Evolutionary conservation across 345 rosid species (phyloP), one percentile per base, ranked within the genome.

Genomic region (Eucalyptus cloeziana): DNA sequence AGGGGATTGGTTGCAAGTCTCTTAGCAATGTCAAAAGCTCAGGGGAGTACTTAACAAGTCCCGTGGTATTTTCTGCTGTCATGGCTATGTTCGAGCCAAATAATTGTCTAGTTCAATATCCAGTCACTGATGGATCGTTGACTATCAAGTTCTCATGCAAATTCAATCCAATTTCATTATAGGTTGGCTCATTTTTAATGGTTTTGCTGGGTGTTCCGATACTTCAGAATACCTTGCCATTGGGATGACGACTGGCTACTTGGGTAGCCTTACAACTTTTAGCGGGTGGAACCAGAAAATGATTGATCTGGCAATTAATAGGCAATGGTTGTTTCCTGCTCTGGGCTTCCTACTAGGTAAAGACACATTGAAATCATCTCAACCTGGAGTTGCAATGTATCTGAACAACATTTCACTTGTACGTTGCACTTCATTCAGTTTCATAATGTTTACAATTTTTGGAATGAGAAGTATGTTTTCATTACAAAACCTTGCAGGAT

Each of bases 221-320:
- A 90, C 94, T 49, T 96, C 98, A 30, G 93, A 94, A 83, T 90
- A 93, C 92, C 94, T 96, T 85, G 98, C 95, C 30, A 94, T 96
- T 47, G 99, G 98, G 50, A 64, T 96, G 90, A 92, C 95, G 8
- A 97, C 99, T 19, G 99, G 98, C 87, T 97, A 95, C 90, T 89
- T 95, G 89, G 99, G 99, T 86, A 95, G 99, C 91, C 94, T 97
- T 86, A 95, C 98, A 21, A 96, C 98, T 67, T 98, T 97, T 91
- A 96, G 98, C 49, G 98, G 97, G 43, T 96, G 99, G 99, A 97
- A 96, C 89, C 99, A 96, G 90, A 94, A 95, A 91, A 98, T 95
- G 98, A 96, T 97, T 54, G 98, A 96, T 91, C 98, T 96, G 86
- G 92, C 92, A 79, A 92, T 91, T 49, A 89, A 92, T 90, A 96